A percentile compares a stretch with the other conserved stretches of the same genome.
Evolutionary conservation across 2,329 filamentous ascomycete species (phyloP).

Genomic region (Myriosclerotinia scirpicola): DNA sequence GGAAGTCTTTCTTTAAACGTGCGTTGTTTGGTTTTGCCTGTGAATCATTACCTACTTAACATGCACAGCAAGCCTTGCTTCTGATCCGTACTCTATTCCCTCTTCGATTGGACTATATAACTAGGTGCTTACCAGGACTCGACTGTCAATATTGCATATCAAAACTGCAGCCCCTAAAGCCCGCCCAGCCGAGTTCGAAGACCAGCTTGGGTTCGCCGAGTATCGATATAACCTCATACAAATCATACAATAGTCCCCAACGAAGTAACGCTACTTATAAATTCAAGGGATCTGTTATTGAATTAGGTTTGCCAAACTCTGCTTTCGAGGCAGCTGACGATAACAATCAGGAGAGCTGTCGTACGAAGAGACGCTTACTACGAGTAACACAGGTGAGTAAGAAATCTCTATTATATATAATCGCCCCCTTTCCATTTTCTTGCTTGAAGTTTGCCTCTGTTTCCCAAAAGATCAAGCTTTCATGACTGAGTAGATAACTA

Average conservation of each 20-base stretch:
- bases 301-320: background rate
- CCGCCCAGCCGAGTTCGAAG: background rate
- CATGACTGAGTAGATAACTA: background rate
- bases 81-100: no score
- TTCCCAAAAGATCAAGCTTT: background rate
- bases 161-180: background rate
- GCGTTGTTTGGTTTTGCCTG: background rate
- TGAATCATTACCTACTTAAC: conserved; percentile 6
- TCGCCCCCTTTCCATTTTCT: background rate
- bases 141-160: background rate
- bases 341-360: background rate
- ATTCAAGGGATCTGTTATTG: background rate
- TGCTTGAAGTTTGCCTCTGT: no score
- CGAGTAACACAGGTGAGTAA: conserved; percentile 5
- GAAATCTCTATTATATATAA: background rate
- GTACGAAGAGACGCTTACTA: background rate
- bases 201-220: background rate
- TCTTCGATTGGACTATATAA: background rate
- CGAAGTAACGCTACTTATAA: background rate
- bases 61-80: conserved; percentile 4
- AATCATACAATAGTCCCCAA: background rate
- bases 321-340: conserved; percentile 9
- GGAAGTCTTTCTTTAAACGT: conserved; percentile 13
- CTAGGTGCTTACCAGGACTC: conserved; percentile 1
- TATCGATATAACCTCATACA: background rate